A percentile compares a stretch with the other conserved stretches of the same genome.
phyloP scores from a whole-genome alignment of 768 basidiomycete species.

The Psilocybe cubensis region DNA sequence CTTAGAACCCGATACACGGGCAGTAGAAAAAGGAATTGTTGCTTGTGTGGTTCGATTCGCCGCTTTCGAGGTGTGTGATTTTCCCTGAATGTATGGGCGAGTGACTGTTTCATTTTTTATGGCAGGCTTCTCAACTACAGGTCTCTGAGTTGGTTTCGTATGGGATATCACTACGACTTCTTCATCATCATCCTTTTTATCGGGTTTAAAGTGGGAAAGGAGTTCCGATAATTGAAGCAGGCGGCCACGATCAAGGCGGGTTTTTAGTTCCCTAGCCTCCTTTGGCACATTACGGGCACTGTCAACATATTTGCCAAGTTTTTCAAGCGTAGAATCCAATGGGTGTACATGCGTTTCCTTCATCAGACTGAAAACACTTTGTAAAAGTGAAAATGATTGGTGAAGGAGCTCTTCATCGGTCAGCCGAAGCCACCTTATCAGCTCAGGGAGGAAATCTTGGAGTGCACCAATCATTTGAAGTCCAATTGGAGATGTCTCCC shows the following conservation, averaged over 20 bases:
- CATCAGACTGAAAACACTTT: constrained; percentile 80
- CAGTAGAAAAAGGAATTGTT: constrained; percentile 1
- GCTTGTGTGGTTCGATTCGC: constrained; percentile 4
- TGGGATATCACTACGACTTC: constrained; percentile 58
- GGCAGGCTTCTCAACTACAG: too few relatives aligned
- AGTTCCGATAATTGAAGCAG: constrained; percentile 69
- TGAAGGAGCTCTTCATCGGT: constrained; percentile 92
- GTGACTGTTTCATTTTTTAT: constrained; percentile 6
- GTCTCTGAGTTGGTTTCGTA: constrained; percentile 23
- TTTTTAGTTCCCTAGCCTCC: constrained; percentile 38
- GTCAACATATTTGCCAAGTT: constrained; percentile 68
- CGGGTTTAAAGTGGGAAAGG: constrained; percentile 63
- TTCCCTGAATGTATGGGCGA: constrained; percentile 18
- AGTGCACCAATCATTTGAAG: constrained; percentile 79
- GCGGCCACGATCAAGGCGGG: constrained; percentile 59
- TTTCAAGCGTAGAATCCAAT: constrained; percentile 55
- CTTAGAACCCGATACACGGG: constrained; percentile 22
- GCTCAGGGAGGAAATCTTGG: constrained; percentile 77
- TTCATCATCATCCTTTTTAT: constrained; percentile 48
- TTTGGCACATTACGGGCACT: constrained; percentile 56
- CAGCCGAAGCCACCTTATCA: constrained; percentile 87
- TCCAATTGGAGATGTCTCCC: constrained; percentile 61
- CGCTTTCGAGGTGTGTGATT: not conserved
- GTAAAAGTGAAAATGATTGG: constrained; percentile 84
- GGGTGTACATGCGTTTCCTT: constrained; percentile 62